Conservation (phyloP, 2,329 filamentous ascomycete species). For the Emergomyces pasteurianus region DNA sequence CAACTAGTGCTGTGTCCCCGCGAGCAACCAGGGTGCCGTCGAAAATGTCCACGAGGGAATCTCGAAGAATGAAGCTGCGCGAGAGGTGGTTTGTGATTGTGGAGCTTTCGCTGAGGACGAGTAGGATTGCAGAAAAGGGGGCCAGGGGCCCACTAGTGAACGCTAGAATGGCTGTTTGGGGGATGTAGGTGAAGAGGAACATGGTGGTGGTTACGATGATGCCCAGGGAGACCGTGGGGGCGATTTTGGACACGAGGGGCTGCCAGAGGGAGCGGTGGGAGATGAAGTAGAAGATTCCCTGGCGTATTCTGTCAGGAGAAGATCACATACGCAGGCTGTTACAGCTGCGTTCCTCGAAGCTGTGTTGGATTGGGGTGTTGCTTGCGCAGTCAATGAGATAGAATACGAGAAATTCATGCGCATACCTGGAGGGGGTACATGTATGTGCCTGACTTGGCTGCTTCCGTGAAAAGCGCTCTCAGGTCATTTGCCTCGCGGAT, state of each 20-base stretch:
- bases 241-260: slow-evolving; percentile 45
- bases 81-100: slow-evolving; percentile 41
- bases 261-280: slow-evolving; percentile 47
- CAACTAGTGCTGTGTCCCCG: slow-evolving; percentile 51
- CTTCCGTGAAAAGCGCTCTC: slow-evolving; percentile 51
- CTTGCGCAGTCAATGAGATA: too few species aligned
- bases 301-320: slow-evolving; percentile 3
- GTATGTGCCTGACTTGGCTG: slow-evolving; percentile 65
- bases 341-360: background rate
- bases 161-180: slow-evolving; percentile 69
- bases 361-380: background rate
- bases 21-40: slow-evolving; percentile 55
- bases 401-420: background rate
- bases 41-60: slow-evolving; percentile 78
- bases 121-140: slow-evolving; percentile 47
- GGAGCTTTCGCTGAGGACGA: slow-evolving; percentile 47
- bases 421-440: slow-evolving; percentile 67
- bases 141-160: slow-evolving; percentile 71
- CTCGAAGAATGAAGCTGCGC: slow-evolving; percentile 62
- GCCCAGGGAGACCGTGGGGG: slow-evolving; percentile 57
- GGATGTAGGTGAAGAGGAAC: slow-evolving; percentile 79
- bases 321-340: background rate
- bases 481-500: slow-evolving; percentile 61
- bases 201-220: slow-evolving; percentile 61
- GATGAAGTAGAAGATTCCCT: slow-evolving; percentile 51